Conservation (phyloP, 2,329 filamentous ascomycete species). For the Thyridium curvatum region DNA sequence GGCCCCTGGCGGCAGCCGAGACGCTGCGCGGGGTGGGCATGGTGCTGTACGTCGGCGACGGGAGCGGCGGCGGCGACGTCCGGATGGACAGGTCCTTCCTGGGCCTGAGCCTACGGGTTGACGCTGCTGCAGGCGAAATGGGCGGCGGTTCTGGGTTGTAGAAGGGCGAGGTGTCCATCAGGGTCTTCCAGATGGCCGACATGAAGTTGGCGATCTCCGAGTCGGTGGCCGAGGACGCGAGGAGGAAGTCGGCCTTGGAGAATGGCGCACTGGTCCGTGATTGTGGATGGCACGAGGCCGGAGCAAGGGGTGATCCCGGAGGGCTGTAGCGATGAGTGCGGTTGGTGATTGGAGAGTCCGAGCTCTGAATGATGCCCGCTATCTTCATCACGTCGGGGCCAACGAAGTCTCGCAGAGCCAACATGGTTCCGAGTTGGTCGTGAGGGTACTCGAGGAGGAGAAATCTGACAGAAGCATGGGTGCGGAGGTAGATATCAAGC, state of each 20-base stretch:
- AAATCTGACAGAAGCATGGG: slow-evolving; percentile 46
- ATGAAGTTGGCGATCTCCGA: slow-evolving; percentile 49
- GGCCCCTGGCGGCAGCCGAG: neutral
- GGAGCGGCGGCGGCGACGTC: neutral
- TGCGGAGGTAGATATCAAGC: slow-evolving; percentile 51
- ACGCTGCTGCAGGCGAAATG: neutral
- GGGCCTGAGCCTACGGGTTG: neutral
- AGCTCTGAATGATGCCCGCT: slow-evolving; percentile 46
- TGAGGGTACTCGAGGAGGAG: slow-evolving; percentile 54
- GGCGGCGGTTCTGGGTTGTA: slow-evolving; percentile 34
- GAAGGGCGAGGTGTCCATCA: slow-evolving; percentile 36
- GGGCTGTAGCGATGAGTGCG: neutral
- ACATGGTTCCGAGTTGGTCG: slow-evolving; percentile 48
- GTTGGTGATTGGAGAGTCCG: slow-evolving; percentile 12
- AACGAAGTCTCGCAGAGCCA: slow-evolving; percentile 51
- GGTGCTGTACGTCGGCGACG: neutral
- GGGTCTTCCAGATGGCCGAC: slow-evolving; percentile 41
- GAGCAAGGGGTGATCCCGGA: neutral
- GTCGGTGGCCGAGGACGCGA: slow-evolving; percentile 48
- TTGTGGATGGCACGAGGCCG: neutral
- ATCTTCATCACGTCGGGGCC: slow-evolving; percentile 52
- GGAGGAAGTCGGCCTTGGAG: slow-evolving; percentile 49
- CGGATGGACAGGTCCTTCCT: neutral
- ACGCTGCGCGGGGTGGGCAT: neutral
- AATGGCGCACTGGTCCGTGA: slow-evolving; percentile 16